Conservation (phyloP, 2,329 filamentous ascomycete genomes). For the Clarireedia sp. region DNA sequence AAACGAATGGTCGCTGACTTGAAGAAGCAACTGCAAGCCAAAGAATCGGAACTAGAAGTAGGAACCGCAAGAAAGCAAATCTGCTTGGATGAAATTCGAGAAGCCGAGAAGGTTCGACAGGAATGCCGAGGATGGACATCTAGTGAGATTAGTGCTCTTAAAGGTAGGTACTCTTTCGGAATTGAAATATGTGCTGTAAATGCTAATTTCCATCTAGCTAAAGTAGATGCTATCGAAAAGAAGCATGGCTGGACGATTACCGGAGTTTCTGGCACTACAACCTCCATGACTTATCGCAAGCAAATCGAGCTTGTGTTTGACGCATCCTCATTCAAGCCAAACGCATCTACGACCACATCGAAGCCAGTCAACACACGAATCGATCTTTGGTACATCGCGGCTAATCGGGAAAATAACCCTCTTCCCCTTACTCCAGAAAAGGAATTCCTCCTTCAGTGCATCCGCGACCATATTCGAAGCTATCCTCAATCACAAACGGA, state of each 20-base stretch:
- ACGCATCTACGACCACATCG: constrained; percentile 11
- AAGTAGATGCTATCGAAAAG: constrained; percentile 57
- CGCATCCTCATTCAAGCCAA: constrained; percentile 48
- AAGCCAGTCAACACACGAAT: constrained; percentile 44
- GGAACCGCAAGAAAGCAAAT: constrained; percentile 59
- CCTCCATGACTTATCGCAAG: constrained; percentile 67
- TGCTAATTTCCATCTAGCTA: constrained; percentile 44
- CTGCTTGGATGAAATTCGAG: constrained; percentile 65
- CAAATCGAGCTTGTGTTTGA: constrained; percentile 70
- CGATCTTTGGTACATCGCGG: constrained; percentile 62
- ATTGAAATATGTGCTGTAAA: background rate
- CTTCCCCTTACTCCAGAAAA: constrained; percentile 54
- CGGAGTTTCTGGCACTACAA: constrained; percentile 49
- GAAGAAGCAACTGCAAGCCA: constrained; percentile 57
- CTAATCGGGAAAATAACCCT: constrained; percentile 44
- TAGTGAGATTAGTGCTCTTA: constrained; percentile 70
- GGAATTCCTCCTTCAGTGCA: constrained; percentile 67
- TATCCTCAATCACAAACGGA: constrained; percentile 50
- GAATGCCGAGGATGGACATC: constrained; percentile 85
- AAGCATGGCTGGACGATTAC: constrained; percentile 65
- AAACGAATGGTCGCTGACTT: constrained; percentile 59
- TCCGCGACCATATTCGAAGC: constrained; percentile 58
- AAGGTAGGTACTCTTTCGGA: constrained; percentile 46
- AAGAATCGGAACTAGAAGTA: constrained; percentile 55
- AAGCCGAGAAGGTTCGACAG: constrained; percentile 76